Evolutionary conservation across 2,329 filamentous ascomycete species (phyloP).

Genomic region (Fusarium haematococcum): DNA sequence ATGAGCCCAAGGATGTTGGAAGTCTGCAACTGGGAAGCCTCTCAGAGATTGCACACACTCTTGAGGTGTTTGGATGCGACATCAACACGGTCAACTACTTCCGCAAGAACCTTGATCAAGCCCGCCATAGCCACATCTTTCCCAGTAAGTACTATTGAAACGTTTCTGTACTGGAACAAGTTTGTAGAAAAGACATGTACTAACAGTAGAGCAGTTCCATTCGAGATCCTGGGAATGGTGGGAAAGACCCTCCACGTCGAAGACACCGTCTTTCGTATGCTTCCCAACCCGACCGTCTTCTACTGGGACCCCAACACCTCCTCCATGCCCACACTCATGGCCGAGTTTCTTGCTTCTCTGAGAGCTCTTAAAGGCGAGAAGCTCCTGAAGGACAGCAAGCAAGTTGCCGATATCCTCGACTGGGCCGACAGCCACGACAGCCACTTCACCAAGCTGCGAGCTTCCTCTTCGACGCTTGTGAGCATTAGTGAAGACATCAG

Average conservation of each 20-base stretch:
- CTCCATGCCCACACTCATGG: constrained; percentile 20
- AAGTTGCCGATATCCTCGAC: constrained; percentile 12
- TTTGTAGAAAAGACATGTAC: neutral
- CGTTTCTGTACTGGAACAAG: neutral
- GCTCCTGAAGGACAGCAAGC: neutral
- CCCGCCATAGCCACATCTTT: constrained; percentile 33
- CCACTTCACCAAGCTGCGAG: constrained; percentile 17
- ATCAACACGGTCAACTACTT: constrained; percentile 49
- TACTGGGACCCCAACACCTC: constrained; percentile 37
- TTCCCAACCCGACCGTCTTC: constrained; percentile 54
- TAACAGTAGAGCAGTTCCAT: constrained; percentile 14
- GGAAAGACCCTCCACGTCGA: constrained; percentile 51
- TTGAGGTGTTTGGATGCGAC: constrained; percentile 55
- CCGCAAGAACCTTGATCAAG: constrained; percentile 28
- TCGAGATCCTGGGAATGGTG: constrained; percentile 55
- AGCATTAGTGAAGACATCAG: constrained; percentile 21
- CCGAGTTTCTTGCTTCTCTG: constrained; percentile 16
- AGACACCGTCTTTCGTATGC: constrained; percentile 53
- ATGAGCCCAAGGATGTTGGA: constrained; percentile 33
- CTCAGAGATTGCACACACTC: constrained; percentile 50
- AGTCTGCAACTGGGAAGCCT: constrained; percentile 49
- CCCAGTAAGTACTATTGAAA: constrained; percentile 15
- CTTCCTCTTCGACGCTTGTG: constrained; percentile 22
- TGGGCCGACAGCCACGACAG: constrained; percentile 25
- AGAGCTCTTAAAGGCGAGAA: neutral